phyloP scores from a whole-genome alignment of 495 filamentous ascomycete genomes.

The Aspergillus bertholletiae region DNA sequence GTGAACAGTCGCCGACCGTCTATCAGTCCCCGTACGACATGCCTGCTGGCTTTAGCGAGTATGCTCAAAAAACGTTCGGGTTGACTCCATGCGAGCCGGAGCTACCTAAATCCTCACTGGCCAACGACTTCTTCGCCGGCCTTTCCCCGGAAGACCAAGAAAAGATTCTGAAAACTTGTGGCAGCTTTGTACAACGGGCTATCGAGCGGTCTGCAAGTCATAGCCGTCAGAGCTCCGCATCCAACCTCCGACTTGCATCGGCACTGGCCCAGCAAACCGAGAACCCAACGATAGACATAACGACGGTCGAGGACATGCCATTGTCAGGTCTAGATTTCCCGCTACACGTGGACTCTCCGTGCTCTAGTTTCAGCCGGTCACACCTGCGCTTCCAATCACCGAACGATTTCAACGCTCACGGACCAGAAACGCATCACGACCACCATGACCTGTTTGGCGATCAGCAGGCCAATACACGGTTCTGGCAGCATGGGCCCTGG shows the following conservation, averaged over 20 bases:
- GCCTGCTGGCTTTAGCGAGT: slow-evolving; percentile 44
- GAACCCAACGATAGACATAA: slow-evolving; percentile 48
- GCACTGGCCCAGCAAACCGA: slow-evolving; percentile 44
- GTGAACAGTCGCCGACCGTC: slow-evolving; percentile 38
- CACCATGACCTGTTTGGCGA: slow-evolving; percentile 49
- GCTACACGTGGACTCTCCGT: slow-evolving; percentile 44
- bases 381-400: slow-evolving; percentile 45
- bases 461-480: slow-evolving; percentile 47
- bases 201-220: slow-evolving; percentile 40
- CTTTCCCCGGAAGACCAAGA: slow-evolving; percentile 40
- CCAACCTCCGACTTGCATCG: slow-evolving; percentile 41
- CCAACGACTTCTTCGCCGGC: slow-evolving; percentile 44
- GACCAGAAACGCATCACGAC: slow-evolving; percentile 37
- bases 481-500: slow-evolving; percentile 49
- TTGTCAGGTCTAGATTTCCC: slow-evolving; percentile 40
- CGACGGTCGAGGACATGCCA: slow-evolving; percentile 41
- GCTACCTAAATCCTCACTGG: slow-evolving; percentile 38
- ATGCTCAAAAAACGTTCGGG: slow-evolving; percentile 40
- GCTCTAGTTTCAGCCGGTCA: slow-evolving; percentile 47
- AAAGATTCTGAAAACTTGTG: slow-evolving; percentile 45
- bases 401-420: slow-evolving; percentile 42
- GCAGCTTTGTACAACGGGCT: slow-evolving; percentile 45
- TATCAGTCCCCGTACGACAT: slow-evolving; percentile 50
- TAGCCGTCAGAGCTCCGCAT: slow-evolving; percentile 41
- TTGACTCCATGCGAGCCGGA: slow-evolving; percentile 35